Evolutionary conservation across 257 asterid genomes (phyloP), one percentile per base, ranked within the genome.

Genomic region (Scutellaria baicalensis): DNA sequence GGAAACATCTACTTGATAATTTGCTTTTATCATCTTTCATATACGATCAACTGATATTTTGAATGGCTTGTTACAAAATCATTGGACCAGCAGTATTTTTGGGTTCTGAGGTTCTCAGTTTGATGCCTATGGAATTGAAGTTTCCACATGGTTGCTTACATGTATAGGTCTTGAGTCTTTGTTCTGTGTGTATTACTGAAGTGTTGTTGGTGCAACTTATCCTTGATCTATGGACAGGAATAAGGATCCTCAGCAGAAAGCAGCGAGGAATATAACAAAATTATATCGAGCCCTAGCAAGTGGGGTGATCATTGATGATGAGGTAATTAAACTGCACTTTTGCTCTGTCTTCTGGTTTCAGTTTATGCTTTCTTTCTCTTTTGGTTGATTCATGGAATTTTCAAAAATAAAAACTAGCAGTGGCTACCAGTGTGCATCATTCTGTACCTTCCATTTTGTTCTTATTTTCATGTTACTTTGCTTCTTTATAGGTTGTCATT

Each of bases 241-340:
- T 71, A 82, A 54, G 58, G 83, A 78, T 73, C 62, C 74, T 35
- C 80, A 71, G 69, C 71, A 74, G 75, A 79, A 75, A 52, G 70
- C 70, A 59, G 71, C 60, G 9, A 87, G 96, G 81, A 93, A 83
- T 69, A 91, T 91, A 72, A 83, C 81, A 55, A 93, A 93, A 81
- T 50, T 87, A 58, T 93, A 91, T 77, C 91, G 96, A 72, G 96
- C 99, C 54, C 82, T 93, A 35, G 96, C 77, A 55, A 87, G 84
- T 72, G 99, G 97, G 54, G 35, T 93, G 51, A 79, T 93, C 21
- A 47, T 51, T 58, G 85, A 78, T 64, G 83, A 91, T 81, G 91
- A 91, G 96, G 97, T 89, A 78, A 71, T 68, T 64, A 40, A 45
- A 58, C 12, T 64, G 60, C 70, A 59, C 49, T 21, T 69, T 13